Conservation (phyloP, 441 rosid species). For the Populus hybrid region DNA sequence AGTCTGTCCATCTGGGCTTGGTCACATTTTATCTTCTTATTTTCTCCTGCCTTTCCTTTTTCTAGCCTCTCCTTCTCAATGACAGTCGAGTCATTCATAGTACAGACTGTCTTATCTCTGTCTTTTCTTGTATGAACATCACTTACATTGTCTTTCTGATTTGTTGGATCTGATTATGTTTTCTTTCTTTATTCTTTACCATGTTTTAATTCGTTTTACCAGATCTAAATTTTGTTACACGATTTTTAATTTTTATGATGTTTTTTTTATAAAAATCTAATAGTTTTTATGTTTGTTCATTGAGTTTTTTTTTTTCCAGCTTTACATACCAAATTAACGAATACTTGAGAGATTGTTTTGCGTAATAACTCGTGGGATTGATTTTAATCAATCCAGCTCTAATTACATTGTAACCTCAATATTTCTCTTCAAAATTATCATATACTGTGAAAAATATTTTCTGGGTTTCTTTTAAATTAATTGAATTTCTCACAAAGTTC, state of each 20-base stretch:
- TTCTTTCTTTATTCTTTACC: not conserved
- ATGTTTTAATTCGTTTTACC: not conserved
- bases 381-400: not conserved
- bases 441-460: conserved; percentile 2
- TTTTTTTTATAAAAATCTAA: not conserved
- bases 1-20: no score
- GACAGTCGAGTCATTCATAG: not conserved
- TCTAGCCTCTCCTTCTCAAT: not conserved
- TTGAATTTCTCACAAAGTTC: not conserved
- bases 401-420: not conserved
- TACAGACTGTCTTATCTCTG: not conserved
- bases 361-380: not conserved
- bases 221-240: not conserved
- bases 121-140: not conserved
- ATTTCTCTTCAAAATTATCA: not conserved
- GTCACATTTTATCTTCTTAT: not conserved
- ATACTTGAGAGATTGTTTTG: not conserved
- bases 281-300: not conserved
- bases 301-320: not conserved
- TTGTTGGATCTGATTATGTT: not conserved
- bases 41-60: not conserved
- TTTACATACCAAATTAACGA: not conserved
- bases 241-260: not conserved
- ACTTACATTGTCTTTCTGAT: not conserved
- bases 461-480: conserved; percentile 21